These are phyloP conservation scores for Capronia epimyces DNA, from an alignment of 2,329 filamentous ascomycete species.

Conservation along the genomic window DNA sequence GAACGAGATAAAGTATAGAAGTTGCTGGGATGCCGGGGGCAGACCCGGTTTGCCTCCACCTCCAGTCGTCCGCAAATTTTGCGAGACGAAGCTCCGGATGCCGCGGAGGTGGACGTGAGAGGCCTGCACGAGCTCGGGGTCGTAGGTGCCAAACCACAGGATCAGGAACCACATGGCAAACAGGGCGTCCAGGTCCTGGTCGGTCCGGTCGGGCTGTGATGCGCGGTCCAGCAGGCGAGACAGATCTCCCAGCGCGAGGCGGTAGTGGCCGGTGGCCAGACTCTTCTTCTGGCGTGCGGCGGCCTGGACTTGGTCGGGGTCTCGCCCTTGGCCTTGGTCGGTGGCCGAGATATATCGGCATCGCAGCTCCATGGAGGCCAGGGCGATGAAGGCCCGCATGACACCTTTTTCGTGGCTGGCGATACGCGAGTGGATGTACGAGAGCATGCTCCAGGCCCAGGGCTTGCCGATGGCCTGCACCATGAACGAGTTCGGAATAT, in stretches of 20 bases:
- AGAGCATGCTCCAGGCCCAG: slow-evolving; percentile 37
- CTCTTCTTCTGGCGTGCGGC: slow-evolving; percentile 29
- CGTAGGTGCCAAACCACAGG: slow-evolving; percentile 36
- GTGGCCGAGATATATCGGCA: slow-evolving; percentile 14
- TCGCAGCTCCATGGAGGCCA: slow-evolving; percentile 37
- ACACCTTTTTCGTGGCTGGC: slow-evolving; percentile 35
- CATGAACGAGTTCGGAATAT: slow-evolving; percentile 34
- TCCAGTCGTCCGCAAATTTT: slow-evolving; percentile 33
- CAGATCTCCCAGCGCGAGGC: slow-evolving; percentile 34
- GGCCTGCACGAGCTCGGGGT: slow-evolving; percentile 26
- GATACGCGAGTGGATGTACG: slow-evolving; percentile 36
- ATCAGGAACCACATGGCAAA: slow-evolving; percentile 38
- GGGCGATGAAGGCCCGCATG: slow-evolving; percentile 39
- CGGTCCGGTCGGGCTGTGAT: slow-evolving; percentile 30
- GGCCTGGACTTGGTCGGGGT: background rate
- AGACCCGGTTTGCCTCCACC: slow-evolving; percentile 21
- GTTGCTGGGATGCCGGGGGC: slow-evolving; percentile 36
- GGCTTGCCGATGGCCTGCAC: slow-evolving; percentile 37
- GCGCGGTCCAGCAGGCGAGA: slow-evolving; percentile 33
- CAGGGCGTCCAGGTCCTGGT: slow-evolving; percentile 33
- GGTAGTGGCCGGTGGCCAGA: slow-evolving; percentile 32
- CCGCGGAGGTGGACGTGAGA: slow-evolving; percentile 36
- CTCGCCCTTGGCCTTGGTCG: background rate
- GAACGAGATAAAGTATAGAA: slow-evolving; percentile 36
- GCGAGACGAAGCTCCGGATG: slow-evolving; percentile 33